Base-by-base conservation (phyloP, 345 rosid genomes). In the Gossypium australe region DNA sequence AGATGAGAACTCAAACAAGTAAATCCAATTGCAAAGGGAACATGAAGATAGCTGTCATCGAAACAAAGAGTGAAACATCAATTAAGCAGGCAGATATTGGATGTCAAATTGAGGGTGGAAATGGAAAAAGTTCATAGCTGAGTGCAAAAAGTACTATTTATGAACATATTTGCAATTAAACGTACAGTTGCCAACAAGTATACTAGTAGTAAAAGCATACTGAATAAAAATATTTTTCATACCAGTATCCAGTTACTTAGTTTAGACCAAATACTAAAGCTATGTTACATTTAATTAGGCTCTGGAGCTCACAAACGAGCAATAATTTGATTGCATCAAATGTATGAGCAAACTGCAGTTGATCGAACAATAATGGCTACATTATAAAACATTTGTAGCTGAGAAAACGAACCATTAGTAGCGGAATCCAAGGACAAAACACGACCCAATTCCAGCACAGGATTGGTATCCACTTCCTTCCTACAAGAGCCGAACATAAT, bases 401-500 rank as follows among this genome's bases (percentile, higher is more conserved):
- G 44, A 55, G 24, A 56, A 61, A 70, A 51, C 81, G 65, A 41
- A 89, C 96, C 96, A 86, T 77, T 72, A 81, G 64, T 27, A 71
- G 79, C 80, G 1, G 91, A 80, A 67, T 90, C 89, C 38, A 80
- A 57, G 1, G 81, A 75, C 79, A 81, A 75, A 80, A 80, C 76
- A 69, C 76, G 85, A 45, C 82, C 83, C 77, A 77, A 69, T 64
- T 84, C 87, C 70, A 83, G 78, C 66, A 77, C 74, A 73, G 82
- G 68, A 41, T 89, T 97, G 2, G 87, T 86, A 72, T 87, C 82
- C 70, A 93, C 88, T 80, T 95, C 98, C 79, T 87, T 89, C 55
- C 94, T 79, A 80, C 99, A 95, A 3, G 97, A 93, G 57, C 96
- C 92, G 56, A 86, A 89, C 78, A 80, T 63, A 70, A 84, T 64